A percentile compares a stretch with the other conserved stretches of the same genome.
These are phyloP conservation scores for Salvia miltiorrhiza DNA, from an alignment of 257 asterid genomes.

Conservation along the genomic window DNA sequence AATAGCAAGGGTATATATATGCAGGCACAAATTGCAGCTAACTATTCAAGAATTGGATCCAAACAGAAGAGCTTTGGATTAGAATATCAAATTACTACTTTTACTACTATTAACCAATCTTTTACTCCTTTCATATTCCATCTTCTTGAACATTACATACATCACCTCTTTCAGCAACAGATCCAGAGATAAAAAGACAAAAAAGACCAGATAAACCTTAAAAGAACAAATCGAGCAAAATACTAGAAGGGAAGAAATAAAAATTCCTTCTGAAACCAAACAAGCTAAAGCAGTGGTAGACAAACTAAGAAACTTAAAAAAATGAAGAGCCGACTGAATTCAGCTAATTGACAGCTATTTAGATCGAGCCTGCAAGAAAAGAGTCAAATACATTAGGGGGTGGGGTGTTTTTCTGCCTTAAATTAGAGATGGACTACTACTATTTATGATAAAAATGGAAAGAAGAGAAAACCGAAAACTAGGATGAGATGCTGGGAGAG, in stretches of 20 bases:
- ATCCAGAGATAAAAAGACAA: not conserved
- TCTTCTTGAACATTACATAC: not conserved
- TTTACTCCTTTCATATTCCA: not conserved
- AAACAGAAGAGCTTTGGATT: not conserved
- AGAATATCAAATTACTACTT: not conserved
- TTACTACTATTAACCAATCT: not conserved
- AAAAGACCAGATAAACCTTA: not conserved
- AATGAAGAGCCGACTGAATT: not conserved
- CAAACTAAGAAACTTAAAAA: not conserved
- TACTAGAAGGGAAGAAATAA: not conserved
- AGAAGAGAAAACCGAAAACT: not conserved
- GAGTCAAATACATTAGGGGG: not conserved
- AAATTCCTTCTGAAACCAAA: not conserved
- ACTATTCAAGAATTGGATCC: not conserved
- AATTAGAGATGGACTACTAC: not conserved
- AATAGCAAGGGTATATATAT: not conserved
- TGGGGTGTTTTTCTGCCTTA: not conserved
- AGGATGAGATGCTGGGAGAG: not conserved
- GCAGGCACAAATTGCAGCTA: not conserved
- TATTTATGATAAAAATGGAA: not conserved
- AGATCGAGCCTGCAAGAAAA: not conserved
- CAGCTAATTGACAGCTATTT: not conserved
- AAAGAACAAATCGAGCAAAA: not conserved
- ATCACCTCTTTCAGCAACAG: not conserved
- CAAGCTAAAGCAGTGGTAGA: not conserved